Evolutionary conservation across 257 asterid genomes (phyloP), one percentile per base, ranked within the genome.

Genomic region (Plantago elongata): DNA sequence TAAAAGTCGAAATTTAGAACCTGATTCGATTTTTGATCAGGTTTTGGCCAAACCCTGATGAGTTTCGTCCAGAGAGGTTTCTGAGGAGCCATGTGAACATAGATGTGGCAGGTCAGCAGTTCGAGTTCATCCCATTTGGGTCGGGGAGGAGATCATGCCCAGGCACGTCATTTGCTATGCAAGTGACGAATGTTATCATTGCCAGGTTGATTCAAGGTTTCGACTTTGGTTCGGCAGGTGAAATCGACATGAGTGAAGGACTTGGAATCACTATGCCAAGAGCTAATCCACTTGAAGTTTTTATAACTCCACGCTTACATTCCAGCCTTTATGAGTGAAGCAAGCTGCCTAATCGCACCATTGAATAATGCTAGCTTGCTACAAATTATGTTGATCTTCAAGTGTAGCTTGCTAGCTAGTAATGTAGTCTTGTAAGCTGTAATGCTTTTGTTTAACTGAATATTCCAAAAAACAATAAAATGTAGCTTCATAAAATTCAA

Each of bases 81-180:
- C 29, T 81, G 79, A 61, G 61, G 1, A 60, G 60, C 37, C 81
- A 81, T 37, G 64, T 50, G 0, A 74, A 75, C 10, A 55, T 79
- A 3, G 84, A 77, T 60, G 71, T 66, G 58, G 18, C 61, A 0
- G 85, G 89, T 0, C 77, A 78, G 40, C 73, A 82, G 54, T 77
- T 71, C 15, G 87, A 82, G 73, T 78, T 67, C 70, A 69, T 51
- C n/a, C 94, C 94, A 0, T 85, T 84, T 38, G 87, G 93, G 9
- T 72, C 79, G 0, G 89, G 87, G 1, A 63, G 93, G 12, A 60
- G 89, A 62, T 67, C 74, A 5, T 85, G 85, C 46, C 89, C 89
- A 0, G 84, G 85, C 9, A 63, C 68, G 4, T 69, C 76, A 0
- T 80, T 80, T 6, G 87, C 82, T 0, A 66, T 64, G 74, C 77